phyloP scores from a whole-genome alignment of 352 stramenopile species.

The Phytophthora pseudosyringae region DNA sequence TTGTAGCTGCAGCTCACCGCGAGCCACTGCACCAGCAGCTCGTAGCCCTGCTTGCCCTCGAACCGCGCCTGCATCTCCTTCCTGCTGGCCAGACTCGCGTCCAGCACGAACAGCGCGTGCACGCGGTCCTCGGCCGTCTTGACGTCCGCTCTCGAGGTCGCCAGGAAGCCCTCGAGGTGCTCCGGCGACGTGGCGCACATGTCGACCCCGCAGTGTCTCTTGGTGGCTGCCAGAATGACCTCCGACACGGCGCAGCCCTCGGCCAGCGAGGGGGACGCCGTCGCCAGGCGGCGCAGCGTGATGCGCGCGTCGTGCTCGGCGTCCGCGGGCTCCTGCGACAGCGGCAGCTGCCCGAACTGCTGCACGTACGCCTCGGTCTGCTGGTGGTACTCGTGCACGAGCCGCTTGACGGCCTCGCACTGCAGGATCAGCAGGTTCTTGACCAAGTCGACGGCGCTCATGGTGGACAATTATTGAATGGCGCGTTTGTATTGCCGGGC shows the following conservation, averaged over 20 bases:
- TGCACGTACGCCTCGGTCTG: slow-evolving; percentile 72
- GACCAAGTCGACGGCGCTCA: slow-evolving; percentile 41
- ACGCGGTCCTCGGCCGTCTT: slow-evolving; percentile 59
- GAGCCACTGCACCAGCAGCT: slow-evolving; percentile 66
- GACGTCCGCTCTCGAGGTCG: slow-evolving; percentile 36
- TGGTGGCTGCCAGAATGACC: slow-evolving; percentile 39
- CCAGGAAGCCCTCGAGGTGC: slow-evolving; percentile 52
- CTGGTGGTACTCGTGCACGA: slow-evolving; percentile 65
- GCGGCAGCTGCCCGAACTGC: slow-evolving; percentile 55
- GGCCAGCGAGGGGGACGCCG: slow-evolving; percentile 25
- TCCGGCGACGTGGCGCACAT: slow-evolving; percentile 43
- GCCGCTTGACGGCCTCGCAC: slow-evolving; percentile 47
- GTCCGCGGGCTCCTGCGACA: slow-evolving; percentile 37
- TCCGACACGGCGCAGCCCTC: slow-evolving; percentile 55
- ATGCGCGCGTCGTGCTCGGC: slow-evolving; percentile 32
- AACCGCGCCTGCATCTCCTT: slow-evolving; percentile 51
- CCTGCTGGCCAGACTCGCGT: slow-evolving; percentile 47
- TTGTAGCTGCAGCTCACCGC: slow-evolving; percentile 47
- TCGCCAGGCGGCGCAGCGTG: slow-evolving; percentile 37
- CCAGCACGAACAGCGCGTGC: slow-evolving; percentile 66
- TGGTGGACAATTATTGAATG: not conserved
- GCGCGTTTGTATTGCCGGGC: too few species aligned
- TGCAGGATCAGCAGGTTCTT: slow-evolving; percentile 72
- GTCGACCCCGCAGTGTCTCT: slow-evolving; percentile 46
- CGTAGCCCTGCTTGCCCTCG: slow-evolving; percentile 65